Evolutionary conservation across 2,329 filamentous ascomycete species (phyloP), one percentile per base, ranked within the genome.

Genomic region (Lasiodiplodia sp.): DNA sequence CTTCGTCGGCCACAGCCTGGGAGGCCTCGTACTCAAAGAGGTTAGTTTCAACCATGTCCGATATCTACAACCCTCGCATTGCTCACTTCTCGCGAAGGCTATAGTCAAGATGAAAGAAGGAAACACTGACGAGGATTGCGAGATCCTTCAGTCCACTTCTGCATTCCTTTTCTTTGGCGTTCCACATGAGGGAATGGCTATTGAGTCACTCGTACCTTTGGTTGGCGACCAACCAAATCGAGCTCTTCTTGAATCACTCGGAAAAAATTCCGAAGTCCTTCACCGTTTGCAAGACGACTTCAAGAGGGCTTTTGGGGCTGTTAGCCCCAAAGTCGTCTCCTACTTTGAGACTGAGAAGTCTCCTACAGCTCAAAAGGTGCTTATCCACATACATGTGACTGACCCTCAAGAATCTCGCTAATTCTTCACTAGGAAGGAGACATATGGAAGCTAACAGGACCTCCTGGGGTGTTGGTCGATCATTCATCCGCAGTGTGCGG

Each of bases 11-110:
- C 64, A 67, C 25, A 67, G 38, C 16, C n/a, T 67, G 10, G 53
- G 64, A 4, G 53, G 64, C 12, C 64, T 67, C 34, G 16, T 67
- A 21, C 51, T 67, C 16, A 67, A 67, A 51, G 23, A 67, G n/a
- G 64, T 67, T 5, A 44, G 23, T n/a, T 38, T 67, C 2, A 14
- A 23, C 6, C 14, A 7, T 7, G 10, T 16, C 2, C 18, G 25
- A 10, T n/a, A 21, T 18, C 7, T 14, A 21, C 16, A 5, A 10
- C 4, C 14, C 7, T n/a, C 2, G 2, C 1, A 23, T 23, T 18
- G 8, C 23, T 34, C 0, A 52, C 10, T 23, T 40, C 2, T 21
- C 21, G 18, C 4, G 2, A 3, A 67, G 53, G 53, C 53, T 4
- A 28, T 67, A 18, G 10, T n/a, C 11, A 8, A 58, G 40, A 31